A percentile compares a stretch with the other conserved stretches of the same genome.
These are phyloP conservation scores for Pseudocercospora vitis DNA, from an alignment of 2,329 filamentous ascomycete species.

Conservation along the genomic window DNA sequence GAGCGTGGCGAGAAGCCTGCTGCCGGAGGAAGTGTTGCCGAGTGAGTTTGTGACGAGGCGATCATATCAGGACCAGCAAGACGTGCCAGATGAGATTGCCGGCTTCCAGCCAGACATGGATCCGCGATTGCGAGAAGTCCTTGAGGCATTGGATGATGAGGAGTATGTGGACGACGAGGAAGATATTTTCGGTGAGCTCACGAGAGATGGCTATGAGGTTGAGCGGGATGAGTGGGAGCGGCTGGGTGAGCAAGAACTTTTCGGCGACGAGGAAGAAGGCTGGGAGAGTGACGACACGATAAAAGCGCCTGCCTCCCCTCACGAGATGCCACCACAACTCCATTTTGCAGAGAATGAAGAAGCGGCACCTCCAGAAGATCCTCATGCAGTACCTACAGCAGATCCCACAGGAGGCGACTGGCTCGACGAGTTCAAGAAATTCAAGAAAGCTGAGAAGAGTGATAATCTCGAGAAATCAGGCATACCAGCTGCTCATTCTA, in stretches of 20 bases:
- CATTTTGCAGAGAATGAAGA: constrained; percentile 53
- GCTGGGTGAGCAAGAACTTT: constrained; percentile 37
- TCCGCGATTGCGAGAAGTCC: constrained; percentile 79
- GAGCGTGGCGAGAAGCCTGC: constrained; percentile 44
- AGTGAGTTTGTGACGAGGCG: constrained; percentile 74
- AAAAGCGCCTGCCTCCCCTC: constrained; percentile 55
- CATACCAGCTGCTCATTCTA: constrained; percentile 53
- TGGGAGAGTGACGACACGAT: constrained; percentile 94
- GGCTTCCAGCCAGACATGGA: constrained; percentile 99
- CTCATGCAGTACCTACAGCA: constrained; percentile 37
- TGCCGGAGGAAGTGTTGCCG: constrained; percentile 74
- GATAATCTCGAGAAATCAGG: constrained; percentile 41
- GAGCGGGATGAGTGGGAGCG: constrained; percentile 77
- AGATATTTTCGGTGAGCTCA: constrained; percentile 76
- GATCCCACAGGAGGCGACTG: constrained; percentile 67
- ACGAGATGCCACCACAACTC: constrained; percentile 32
- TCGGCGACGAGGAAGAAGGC: constrained; percentile 61
- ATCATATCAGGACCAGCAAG: constrained; percentile 89
- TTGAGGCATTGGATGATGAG: constrained; percentile 93
- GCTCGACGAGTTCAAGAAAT: constrained; percentile 90
- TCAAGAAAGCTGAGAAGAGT: constrained; percentile 62
- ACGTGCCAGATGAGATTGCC: constrained; percentile 84
- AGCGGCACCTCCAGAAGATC: constrained; percentile 35
- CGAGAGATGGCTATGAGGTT: constrained; percentile 69
- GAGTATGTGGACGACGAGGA: constrained; percentile 84